These are phyloP conservation scores for Exophiala mesophila DNA, from an alignment of 2,329 filamentous ascomycete species.

Conservation along the genomic window DNA sequence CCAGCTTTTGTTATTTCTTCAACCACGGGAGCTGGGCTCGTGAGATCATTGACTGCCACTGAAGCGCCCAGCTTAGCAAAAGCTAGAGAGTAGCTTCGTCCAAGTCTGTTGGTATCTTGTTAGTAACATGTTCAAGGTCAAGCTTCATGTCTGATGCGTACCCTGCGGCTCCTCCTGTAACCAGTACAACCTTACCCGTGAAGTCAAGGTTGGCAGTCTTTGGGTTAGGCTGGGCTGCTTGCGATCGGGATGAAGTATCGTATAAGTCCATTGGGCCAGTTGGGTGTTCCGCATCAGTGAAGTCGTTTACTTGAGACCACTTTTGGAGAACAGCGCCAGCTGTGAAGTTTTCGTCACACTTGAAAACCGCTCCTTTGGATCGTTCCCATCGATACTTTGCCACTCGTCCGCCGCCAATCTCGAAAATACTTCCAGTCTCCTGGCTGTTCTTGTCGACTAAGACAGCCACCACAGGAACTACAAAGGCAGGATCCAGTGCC, in stretches of 20 bases:
- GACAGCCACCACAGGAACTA: constrained; percentile 85
- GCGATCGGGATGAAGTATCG: constrained; percentile 73
- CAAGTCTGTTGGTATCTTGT: constrained; percentile 61
- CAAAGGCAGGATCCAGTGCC: constrained; percentile 83
- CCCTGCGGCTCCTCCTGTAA: constrained; percentile 82
- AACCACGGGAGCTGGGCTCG: constrained; percentile 82
- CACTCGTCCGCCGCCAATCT: constrained; percentile 85
- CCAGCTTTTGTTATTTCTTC: constrained; percentile 85
- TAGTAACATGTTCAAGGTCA: constrained; percentile 25
- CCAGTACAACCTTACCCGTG: constrained; percentile 74
- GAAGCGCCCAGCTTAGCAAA: constrained; percentile 78
- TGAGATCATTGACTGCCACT: constrained; percentile 88
- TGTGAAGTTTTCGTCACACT: constrained; percentile 81
- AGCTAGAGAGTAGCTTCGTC: constrained; percentile 79
- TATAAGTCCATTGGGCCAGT: constrained; percentile 83
- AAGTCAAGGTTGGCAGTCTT: constrained; percentile 74
- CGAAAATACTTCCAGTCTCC: constrained; percentile 86
- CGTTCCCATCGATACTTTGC: constrained; percentile 95
- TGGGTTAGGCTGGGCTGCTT: constrained; percentile 64
- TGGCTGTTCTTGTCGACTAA: constrained; percentile 77
- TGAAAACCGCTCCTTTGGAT: constrained; percentile 78
- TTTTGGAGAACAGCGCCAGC: constrained; percentile 80
- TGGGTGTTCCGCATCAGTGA: constrained; percentile 75
- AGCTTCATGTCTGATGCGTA: constrained; percentile 33
- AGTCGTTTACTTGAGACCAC: constrained; percentile 84